phyloP scores from a whole-genome alignment of 2,329 filamentous ascomycete species.

The Thelonectria rubi region DNA sequence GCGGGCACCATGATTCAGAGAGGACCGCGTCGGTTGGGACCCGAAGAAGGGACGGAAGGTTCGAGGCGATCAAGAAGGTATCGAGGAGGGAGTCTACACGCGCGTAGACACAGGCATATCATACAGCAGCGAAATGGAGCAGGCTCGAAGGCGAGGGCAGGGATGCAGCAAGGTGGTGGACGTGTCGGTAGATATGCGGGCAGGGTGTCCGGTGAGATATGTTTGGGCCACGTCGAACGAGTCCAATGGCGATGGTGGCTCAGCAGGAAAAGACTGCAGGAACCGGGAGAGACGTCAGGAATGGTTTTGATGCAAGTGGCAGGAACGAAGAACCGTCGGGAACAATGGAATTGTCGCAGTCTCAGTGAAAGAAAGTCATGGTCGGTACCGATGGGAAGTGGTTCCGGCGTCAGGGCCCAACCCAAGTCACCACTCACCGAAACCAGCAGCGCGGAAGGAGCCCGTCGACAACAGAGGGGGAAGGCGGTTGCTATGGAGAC shows the following conservation, averaged over 20 bases:
- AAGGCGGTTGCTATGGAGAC: slow-evolving; percentile 32
- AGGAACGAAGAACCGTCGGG: slow-evolving; percentile 16
- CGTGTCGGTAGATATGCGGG: neutral
- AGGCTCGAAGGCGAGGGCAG: slow-evolving; percentile 1
- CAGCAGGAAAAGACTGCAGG: slow-evolving; percentile 3
- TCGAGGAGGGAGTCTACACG: slow-evolving; percentile 28
- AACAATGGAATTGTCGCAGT: slow-evolving; percentile 16
- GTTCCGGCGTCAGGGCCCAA: neutral
- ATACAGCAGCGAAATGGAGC: slow-evolving; percentile 27
- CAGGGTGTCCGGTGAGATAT: neutral
- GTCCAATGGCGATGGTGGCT: neutral
- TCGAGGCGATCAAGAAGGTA: slow-evolving; percentile 28
- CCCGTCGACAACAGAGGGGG: slow-evolving; percentile 34
- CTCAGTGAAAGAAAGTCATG: slow-evolving; percentile 5
- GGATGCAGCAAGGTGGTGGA: neutral
- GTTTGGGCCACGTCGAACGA: neutral
- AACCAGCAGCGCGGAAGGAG: neutral
- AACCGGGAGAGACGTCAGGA: neutral
- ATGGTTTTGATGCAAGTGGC: neutral
- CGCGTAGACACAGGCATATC: slow-evolving; percentile 36
- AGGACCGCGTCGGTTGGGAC: slow-evolving; percentile 19
- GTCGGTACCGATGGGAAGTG: neutral
- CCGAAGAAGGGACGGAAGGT: slow-evolving; percentile 13
- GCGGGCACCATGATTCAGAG: slow-evolving; percentile 59
- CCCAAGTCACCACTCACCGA: slow-evolving; percentile 3